phyloP scores from a whole-genome alignment of 306 rosid species.

The Cucumis cinereus region DNA sequence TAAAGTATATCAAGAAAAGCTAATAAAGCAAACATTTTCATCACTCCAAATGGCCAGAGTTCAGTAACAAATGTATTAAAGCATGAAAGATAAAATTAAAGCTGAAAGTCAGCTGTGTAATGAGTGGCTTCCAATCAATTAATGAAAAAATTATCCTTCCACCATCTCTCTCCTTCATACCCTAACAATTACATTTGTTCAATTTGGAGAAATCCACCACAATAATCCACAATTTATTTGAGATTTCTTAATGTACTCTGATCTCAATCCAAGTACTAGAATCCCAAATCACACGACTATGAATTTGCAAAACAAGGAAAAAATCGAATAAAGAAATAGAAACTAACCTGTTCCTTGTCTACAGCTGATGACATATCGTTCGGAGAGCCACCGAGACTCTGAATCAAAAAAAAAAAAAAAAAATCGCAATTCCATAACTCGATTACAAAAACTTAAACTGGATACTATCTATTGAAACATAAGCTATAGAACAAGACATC shows the following conservation, averaged over 20 bases:
- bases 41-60: conserved; percentile 4
- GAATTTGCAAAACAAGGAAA: too few species aligned
- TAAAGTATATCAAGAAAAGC: neutral
- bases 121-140: neutral
- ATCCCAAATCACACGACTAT: neutral
- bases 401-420: neutral
- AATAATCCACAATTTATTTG: neutral
- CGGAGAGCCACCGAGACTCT: conserved; percentile 49
- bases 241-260: neutral
- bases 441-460: neutral
- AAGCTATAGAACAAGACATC: too few species aligned
- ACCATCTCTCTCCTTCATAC: neutral
- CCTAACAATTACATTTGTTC: neutral
- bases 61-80: neutral
- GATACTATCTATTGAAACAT: too few species aligned
- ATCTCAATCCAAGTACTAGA: neutral
- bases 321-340: neutral
- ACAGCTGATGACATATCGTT: conserved; percentile 26
- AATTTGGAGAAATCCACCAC: neutral
- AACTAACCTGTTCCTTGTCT: conserved; percentile 75
- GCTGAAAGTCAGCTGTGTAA: neutral
- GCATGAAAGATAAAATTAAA: neutral
- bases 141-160: neutral
- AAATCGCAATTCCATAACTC: neutral
- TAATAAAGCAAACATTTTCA: neutral